These are phyloP conservation scores for Batkoa obscura DNA, from an alignment of 371 early-diverging fungal species.

Conservation along the genomic window DNA sequence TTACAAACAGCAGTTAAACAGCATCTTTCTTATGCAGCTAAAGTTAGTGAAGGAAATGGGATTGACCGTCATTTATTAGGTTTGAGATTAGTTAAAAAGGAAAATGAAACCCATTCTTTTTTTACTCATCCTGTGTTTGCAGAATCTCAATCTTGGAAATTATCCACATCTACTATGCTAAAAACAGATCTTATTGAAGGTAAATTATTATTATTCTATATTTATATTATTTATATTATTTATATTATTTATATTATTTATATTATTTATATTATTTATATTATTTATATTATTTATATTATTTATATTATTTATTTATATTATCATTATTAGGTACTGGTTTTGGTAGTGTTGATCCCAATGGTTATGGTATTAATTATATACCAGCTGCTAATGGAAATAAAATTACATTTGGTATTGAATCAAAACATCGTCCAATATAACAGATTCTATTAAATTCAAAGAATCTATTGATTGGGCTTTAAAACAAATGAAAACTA, in stretches of 20 bases:
- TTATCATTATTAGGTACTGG: slow-evolving; percentile 18
- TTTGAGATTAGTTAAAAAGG: slow-evolving; percentile 28
- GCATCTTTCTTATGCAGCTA: slow-evolving; percentile 40
- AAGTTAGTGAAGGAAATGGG: slow-evolving; percentile 54
- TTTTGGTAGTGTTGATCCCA: slow-evolving; percentile 46
- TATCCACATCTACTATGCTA: slow-evolving; percentile 61
- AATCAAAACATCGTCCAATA: slow-evolving; percentile 39
- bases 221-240: too few relatives aligned
- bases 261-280: too few relatives aligned
- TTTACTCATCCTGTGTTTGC: slow-evolving; percentile 55
- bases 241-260: too few relatives aligned
- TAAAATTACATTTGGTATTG: slow-evolving; percentile 58
- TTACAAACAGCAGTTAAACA: slow-evolving; percentile 35
- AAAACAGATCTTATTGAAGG: slow-evolving; percentile 47
- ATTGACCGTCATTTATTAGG: slow-evolving; percentile 73
- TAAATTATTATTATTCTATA: slow-evolving; percentile 7
- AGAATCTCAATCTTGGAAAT: slow-evolving; percentile 35
- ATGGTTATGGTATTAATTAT: slow-evolving; percentile 86
- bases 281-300: too few relatives aligned
- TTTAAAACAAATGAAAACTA: slow-evolving; percentile 23
- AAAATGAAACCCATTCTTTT: slow-evolving; percentile 29
- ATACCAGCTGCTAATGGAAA: slow-evolving; percentile 27
- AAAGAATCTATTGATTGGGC: slow-evolving; percentile 19
- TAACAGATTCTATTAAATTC: slow-evolving; percentile 23
- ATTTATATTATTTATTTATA: neutral